These are phyloP conservation scores for Candida manassasensis DNA, from an alignment of 805 yeast species.

Conservation along the genomic window DNA sequence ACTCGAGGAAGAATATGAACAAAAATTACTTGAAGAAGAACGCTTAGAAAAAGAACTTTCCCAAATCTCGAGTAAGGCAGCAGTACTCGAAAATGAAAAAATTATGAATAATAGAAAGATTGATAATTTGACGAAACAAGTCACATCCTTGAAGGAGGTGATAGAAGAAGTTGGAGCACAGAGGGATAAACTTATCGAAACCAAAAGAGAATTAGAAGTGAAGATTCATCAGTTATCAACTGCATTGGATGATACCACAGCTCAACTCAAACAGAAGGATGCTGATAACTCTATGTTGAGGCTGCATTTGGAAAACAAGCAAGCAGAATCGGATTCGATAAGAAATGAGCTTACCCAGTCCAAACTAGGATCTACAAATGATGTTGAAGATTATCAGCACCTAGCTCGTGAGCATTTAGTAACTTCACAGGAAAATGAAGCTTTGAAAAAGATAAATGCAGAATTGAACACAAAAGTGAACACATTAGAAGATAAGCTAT, in stretches of 20 bases:
- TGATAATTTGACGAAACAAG: slow-evolving; percentile 40
- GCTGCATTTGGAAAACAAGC: slow-evolving; percentile 30
- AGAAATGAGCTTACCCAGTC: slow-evolving; percentile 33
- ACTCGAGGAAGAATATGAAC: slow-evolving; percentile 27
- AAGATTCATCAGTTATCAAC: slow-evolving; percentile 23
- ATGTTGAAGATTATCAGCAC: slow-evolving; percentile 30
- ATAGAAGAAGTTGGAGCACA: slow-evolving; percentile 59
- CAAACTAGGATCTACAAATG: slow-evolving; percentile 21
- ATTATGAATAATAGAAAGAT: slow-evolving; percentile 34
- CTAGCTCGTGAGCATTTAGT: slow-evolving; percentile 50
- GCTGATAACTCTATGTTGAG: slow-evolving; percentile 27
- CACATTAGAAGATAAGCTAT: slow-evolving; percentile 44
- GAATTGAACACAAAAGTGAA: slow-evolving; percentile 45
- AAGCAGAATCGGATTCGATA: slow-evolving; percentile 28
- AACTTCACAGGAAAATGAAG: slow-evolving; percentile 62
- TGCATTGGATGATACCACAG: slow-evolving; percentile 21
- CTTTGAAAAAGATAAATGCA: slow-evolving; percentile 50
- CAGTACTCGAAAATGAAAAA: slow-evolving; percentile 31
- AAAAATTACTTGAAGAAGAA: slow-evolving; percentile 40
- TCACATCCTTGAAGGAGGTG: slow-evolving; percentile 51
- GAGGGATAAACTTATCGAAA: slow-evolving; percentile 53
- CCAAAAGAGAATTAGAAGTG: slow-evolving; percentile 27
- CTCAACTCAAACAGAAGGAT: slow-evolving; percentile 22
- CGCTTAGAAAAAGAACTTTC: slow-evolving; percentile 27
- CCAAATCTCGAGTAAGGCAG: slow-evolving; percentile 22